A percentile compares a stretch with the other conserved stretches of the same genome.
Evolutionary conservation across 139 green algal genomes (phyloP).

Genomic region (Volvox reticuliferus): DNA sequence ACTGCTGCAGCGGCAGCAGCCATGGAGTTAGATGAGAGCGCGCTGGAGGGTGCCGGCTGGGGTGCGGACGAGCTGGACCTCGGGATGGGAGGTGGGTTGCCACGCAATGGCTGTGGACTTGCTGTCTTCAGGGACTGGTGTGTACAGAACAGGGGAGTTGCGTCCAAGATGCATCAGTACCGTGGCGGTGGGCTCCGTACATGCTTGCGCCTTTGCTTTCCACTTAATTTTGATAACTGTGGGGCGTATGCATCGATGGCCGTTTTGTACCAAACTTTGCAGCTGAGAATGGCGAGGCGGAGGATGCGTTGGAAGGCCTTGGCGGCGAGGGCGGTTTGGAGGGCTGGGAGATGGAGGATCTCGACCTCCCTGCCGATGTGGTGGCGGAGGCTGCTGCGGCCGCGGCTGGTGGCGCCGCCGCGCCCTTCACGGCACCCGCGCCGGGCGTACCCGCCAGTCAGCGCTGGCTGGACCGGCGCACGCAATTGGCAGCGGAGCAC

Average conservation of each 20-base stretch:
- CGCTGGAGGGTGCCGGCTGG: constrained; percentile 83
- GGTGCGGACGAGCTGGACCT: constrained; percentile 86
- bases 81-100: constrained; percentile 38
- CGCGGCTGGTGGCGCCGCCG: constrained; percentile 34
- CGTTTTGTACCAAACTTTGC: not conserved
- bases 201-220: too few species aligned
- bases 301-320: constrained; percentile 61
- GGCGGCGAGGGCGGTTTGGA: constrained; percentile 76
- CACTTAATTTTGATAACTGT: too few species aligned
- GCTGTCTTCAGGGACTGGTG: too few species aligned
- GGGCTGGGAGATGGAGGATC: constrained; percentile 98
- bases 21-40: constrained; percentile 73
- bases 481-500: constrained; percentile 58
- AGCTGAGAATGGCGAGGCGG: constrained; percentile 54
- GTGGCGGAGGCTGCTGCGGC: constrained; percentile 54
- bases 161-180: too few species aligned
- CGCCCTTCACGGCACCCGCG: constrained; percentile 77
- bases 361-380: constrained; percentile 86
- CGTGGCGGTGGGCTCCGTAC: too few species aligned
- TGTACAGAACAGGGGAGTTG: too few species aligned
- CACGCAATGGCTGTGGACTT: not conserved
- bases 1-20: constrained; percentile 56
- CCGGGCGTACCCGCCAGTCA: constrained; percentile 81
- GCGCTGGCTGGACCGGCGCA: constrained; percentile 89
- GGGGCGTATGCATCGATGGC: too few species aligned